Conservation (phyloP, 164 flowering plant species). For the Piper betle region DNA sequence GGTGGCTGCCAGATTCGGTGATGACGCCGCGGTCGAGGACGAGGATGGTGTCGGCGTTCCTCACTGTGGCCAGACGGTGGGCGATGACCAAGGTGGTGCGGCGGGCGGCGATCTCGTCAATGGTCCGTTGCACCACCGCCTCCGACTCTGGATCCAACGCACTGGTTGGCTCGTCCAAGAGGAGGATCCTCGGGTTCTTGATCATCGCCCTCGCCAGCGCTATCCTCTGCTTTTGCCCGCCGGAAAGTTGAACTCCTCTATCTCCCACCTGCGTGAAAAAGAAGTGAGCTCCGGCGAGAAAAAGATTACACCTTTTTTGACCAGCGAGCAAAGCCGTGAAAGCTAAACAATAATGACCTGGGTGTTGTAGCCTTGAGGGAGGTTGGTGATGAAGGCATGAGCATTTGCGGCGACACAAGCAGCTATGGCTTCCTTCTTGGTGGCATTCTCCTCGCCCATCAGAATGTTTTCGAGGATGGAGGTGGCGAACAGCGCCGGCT, state of each 20-base stretch:
- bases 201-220: constrained; percentile 68
- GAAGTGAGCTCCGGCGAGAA: no score
- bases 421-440: constrained; percentile 46
- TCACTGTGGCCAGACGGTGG: constrained; percentile 66
- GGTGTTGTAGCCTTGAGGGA: constrained; percentile 62
- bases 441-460: constrained; percentile 64
- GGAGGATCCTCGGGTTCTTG: constrained; percentile 50
- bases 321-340: no score
- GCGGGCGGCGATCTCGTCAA: constrained; percentile 42
- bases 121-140: constrained; percentile 44
- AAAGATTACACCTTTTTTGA: no score
- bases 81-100: constrained; percentile 67
- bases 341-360: no score
- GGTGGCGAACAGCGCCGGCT: constrained; percentile 58
- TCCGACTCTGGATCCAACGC: constrained; percentile 66
- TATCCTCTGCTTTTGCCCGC: constrained; percentile 76
- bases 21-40: constrained; percentile 50
- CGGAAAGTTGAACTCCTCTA: constrained; percentile 50
- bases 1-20: constrained; percentile 47
- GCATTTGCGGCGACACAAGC: constrained; percentile 64
- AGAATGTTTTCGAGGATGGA: constrained; percentile 55
- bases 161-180: constrained; percentile 78
- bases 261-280: constrained; percentile 45
- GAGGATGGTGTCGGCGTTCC: constrained; percentile 43
- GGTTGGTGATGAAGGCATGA: constrained; percentile 45